phyloP scores from a whole-genome alignment of 345 rosid genomes.

The Iberis pinnata region DNA sequence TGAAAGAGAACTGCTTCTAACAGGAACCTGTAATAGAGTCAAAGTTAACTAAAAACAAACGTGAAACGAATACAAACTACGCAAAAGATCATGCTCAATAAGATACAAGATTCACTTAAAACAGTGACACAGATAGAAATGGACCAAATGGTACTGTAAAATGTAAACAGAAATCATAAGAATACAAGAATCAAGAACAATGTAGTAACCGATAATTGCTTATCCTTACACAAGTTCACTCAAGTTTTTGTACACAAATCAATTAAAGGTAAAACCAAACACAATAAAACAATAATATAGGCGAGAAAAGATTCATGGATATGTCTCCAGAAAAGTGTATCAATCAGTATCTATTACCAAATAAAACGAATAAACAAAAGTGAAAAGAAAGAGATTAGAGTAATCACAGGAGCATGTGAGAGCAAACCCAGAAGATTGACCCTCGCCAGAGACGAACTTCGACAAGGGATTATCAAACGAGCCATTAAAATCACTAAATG shows the following conservation, averaged over 20 bases:
- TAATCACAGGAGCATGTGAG: constrained; percentile 76
- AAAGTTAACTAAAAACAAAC: background rate
- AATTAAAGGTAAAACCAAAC: no score
- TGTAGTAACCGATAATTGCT: background rate
- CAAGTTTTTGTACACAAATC: no score
- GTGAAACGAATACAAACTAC: background rate
- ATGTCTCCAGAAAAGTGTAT: no score
- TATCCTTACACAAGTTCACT: no score
- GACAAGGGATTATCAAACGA: constrained; percentile 72
- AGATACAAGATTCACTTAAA: no score
- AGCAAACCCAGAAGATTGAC: constrained; percentile 67
- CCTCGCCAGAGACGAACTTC: constrained; percentile 65
- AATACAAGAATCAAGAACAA: background rate
- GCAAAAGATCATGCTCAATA: no score
- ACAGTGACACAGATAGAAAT: background rate
- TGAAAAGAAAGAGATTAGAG: constrained; percentile 18
- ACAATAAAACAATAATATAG: no score
- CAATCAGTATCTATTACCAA: background rate
- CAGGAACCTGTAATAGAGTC: constrained; percentile 33
- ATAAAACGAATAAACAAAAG: background rate
- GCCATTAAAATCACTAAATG: constrained; percentile 42
- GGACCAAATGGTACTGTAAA: background rate
- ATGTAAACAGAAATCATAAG: background rate
- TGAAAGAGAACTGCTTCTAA: constrained; percentile 31
- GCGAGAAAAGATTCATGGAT: no score